phyloP scores from a whole-genome alignment of 2,329 filamentous ascomycete genomes.

The Fusarium pilosicola region DNA sequence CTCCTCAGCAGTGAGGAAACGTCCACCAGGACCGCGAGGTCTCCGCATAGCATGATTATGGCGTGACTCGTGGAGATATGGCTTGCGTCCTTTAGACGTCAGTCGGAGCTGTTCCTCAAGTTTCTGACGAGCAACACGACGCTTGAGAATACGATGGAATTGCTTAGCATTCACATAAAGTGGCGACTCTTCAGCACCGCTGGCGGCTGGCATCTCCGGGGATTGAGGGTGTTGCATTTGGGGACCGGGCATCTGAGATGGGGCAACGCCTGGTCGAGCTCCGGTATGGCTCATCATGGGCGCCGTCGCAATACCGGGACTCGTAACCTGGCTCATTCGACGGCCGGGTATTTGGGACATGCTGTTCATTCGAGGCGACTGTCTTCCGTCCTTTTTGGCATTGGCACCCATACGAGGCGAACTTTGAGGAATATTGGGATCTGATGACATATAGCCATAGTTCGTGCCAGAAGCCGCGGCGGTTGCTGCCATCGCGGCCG shows the following conservation, averaged over 20 bases:
- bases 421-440: constrained; percentile 73
- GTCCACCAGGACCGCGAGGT: constrained; percentile 90
- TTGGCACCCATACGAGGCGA: constrained; percentile 84
- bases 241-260: constrained; percentile 69
- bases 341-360: constrained; percentile 69
- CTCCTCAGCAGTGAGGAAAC: constrained; percentile 96
- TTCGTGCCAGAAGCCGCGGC: constrained; percentile 88
- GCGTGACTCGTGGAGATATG: constrained; percentile 95
- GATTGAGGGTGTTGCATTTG: constrained; percentile 78
- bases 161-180: constrained; percentile 99
- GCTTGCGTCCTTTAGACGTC: constrained; percentile 95
- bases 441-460: constrained; percentile 78
- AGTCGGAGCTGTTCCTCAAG: constrained; percentile 91
- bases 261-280: constrained; percentile 60
- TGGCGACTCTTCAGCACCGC: constrained; percentile 86
- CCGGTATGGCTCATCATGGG: constrained; percentile 78
- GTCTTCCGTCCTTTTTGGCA: constrained; percentile 75
- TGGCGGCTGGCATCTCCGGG: constrained; percentile 78
- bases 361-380: constrained; percentile 79
- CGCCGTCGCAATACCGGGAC: constrained; percentile 77
- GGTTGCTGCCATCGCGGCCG: constrained; percentile 90
- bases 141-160: constrained; percentile 96
- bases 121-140: constrained; percentile 90
- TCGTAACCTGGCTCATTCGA: constrained; percentile 81
- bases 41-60: constrained; percentile 99